phyloP scores from a whole-genome alignment of 139 green algal species.

The Haematococcus lacustris region DNA sequence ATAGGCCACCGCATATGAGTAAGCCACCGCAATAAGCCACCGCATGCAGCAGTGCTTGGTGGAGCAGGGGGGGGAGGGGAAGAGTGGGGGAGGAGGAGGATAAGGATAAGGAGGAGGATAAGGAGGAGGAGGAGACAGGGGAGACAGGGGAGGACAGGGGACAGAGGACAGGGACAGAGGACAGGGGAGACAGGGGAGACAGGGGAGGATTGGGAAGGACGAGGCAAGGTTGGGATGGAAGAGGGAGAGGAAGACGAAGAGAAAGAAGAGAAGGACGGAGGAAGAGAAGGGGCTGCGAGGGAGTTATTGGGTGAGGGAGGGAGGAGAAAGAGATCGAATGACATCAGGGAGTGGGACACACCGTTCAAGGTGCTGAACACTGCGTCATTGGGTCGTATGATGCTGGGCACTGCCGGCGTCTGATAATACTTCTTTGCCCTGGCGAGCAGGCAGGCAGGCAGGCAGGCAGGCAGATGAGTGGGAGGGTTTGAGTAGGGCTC shows the following conservation, averaged over 20 bases:
- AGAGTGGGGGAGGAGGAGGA: background rate
- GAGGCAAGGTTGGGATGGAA: background rate
- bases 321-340: background rate
- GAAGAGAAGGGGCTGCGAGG: no score
- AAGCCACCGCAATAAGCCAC: no score
- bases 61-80: background rate
- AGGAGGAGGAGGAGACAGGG: background rate
- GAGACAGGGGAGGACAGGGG: no score
- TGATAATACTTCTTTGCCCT: conserved; percentile 40
- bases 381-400: conserved; percentile 14
- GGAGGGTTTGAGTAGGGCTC: background rate
- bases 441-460: background rate
- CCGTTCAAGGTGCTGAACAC: conserved; percentile 34
- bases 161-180: no score
- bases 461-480: background rate
- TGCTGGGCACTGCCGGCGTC: background rate
- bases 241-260: no score
- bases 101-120: background rate
- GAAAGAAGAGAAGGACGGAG: no score
- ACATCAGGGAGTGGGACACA: background rate
- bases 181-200: no score
- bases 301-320: no score
- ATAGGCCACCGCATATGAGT: background rate
- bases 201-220: background rate
- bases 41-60: background rate